Evolutionary conservation across 2,329 filamentous ascomycete species (phyloP).

Genomic region (Grosmannia clavigera): DNA sequence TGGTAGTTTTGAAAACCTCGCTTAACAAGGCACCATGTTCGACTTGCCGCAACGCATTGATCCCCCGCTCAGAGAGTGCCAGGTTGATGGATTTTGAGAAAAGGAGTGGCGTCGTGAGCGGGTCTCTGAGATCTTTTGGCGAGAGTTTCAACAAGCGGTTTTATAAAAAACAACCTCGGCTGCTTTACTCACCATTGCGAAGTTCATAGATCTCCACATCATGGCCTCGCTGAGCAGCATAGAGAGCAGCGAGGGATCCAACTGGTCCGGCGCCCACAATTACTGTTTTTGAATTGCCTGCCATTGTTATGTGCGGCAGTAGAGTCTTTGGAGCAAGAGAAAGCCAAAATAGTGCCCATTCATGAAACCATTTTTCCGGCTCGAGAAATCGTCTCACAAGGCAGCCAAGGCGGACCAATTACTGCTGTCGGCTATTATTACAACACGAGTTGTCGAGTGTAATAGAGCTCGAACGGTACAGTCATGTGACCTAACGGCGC

Average conservation of each 20-base stretch:
- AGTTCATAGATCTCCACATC: constrained; percentile 92
- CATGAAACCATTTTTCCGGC: neutral
- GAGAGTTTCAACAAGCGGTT: neutral
- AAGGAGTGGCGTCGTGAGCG: constrained; percentile 72
- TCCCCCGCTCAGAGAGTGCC: constrained; percentile 84
- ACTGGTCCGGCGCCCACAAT: constrained; percentile 90
- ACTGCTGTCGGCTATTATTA: too few species aligned
- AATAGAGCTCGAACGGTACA: too few species aligned
- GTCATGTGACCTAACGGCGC: too few species aligned
- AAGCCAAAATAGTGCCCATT: neutral
- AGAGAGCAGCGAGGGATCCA: constrained; percentile 80
- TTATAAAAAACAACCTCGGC: too few species aligned
- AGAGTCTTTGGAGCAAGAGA: neutral
- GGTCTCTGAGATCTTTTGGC: constrained; percentile 66
- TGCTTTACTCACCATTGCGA: constrained; percentile 54
- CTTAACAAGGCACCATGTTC: constrained; percentile 56
- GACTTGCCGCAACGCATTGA: constrained; percentile 70
- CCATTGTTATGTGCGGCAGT: neutral
- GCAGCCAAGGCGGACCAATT: too few species aligned
- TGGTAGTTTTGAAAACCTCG: constrained; percentile 61
- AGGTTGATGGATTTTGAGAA: constrained; percentile 99
- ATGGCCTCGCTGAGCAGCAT: constrained; percentile 78
- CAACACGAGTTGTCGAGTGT: too few species aligned
- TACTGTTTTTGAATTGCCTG: constrained; percentile 51
- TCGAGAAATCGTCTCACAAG: too few species aligned